Evolutionary conservation across 345 rosid genomes (phyloP).

Genomic region (Salix brachista): DNA sequence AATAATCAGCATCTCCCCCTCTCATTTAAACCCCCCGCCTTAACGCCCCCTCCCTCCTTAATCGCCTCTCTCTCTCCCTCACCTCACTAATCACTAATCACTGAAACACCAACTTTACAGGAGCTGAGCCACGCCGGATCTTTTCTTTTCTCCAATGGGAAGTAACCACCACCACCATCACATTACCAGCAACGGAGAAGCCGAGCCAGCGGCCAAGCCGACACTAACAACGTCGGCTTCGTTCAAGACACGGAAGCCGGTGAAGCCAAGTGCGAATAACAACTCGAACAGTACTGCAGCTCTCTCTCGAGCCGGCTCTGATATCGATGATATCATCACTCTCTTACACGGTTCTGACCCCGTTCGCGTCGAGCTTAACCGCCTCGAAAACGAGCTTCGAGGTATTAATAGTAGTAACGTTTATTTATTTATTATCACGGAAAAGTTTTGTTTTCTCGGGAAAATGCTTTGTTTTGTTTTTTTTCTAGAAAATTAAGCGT

Average conservation of each 20-base stretch:
- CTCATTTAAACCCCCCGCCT: slow-evolving; percentile 32
- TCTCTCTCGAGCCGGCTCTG: slow-evolving; percentile 31
- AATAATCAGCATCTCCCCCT: background rate
- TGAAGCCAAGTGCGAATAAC: slow-evolving; percentile 17
- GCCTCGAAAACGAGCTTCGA: slow-evolving; percentile 46
- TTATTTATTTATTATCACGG: background rate
- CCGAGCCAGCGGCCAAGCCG: slow-evolving; percentile 8
- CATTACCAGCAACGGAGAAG: slow-evolving; percentile 32
- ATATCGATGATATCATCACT: slow-evolving; percentile 38
- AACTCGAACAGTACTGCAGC: background rate
- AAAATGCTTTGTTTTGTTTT: background rate
- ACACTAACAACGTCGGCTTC: slow-evolving; percentile 35
- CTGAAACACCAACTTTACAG: background rate
- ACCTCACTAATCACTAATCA: background rate
- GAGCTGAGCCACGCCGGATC: slow-evolving; percentile 22
- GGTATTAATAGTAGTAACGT: slow-evolving; percentile 15
- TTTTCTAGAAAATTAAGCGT: background rate
- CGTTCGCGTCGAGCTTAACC: slow-evolving; percentile 47
- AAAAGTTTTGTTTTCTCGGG: background rate
- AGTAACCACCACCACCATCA: slow-evolving; percentile 6
- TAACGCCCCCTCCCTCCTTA: slow-evolving; percentile 20
- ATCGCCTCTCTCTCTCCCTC: slow-evolving; percentile 4
- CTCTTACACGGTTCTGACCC: slow-evolving; percentile 55
- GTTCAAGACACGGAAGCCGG: slow-evolving; percentile 37
- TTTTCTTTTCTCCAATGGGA: slow-evolving; percentile 21